Conservation (phyloP, 306 rosid genomes). For the Delonix regia region DNA sequence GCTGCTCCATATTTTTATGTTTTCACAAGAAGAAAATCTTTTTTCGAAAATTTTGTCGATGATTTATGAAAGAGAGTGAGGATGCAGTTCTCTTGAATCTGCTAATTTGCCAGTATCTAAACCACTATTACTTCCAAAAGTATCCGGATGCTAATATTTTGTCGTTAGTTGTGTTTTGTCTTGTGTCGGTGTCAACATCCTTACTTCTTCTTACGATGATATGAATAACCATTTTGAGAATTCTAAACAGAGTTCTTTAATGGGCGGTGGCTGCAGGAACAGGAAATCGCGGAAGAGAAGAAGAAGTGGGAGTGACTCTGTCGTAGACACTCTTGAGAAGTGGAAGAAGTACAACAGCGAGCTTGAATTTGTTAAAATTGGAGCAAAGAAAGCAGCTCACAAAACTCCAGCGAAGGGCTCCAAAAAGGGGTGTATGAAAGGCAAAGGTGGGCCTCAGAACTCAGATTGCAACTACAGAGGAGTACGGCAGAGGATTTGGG, state of each 20-base stretch:
- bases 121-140: background rate
- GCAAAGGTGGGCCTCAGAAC: constrained; percentile 97
- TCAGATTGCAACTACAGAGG: constrained; percentile 73
- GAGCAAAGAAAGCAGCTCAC: constrained; percentile 34
- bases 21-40: background rate
- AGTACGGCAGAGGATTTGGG: constrained; percentile 93
- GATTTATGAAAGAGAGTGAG: constrained; percentile 3
- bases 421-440: constrained; percentile 84
- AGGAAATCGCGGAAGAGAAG: constrained; percentile 56
- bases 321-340: constrained; percentile 59
- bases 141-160: background rate
- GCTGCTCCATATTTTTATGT: background rate
- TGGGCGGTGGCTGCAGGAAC: constrained; percentile 45
- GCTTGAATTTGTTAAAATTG: constrained; percentile 43
- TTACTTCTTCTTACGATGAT: background rate
- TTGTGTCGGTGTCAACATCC: background rate
- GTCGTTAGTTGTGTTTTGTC: background rate
- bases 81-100: background rate
- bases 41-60: background rate
- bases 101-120: background rate
- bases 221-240: background rate
- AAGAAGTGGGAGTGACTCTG: constrained; percentile 47
- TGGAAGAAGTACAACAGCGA: constrained; percentile 63
- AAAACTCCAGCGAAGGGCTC: constrained; percentile 73
- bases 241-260: background rate